Evolutionary conservation across 495 filamentous ascomycete species (phyloP).

Genomic region (Penicillium salamii): DNA sequence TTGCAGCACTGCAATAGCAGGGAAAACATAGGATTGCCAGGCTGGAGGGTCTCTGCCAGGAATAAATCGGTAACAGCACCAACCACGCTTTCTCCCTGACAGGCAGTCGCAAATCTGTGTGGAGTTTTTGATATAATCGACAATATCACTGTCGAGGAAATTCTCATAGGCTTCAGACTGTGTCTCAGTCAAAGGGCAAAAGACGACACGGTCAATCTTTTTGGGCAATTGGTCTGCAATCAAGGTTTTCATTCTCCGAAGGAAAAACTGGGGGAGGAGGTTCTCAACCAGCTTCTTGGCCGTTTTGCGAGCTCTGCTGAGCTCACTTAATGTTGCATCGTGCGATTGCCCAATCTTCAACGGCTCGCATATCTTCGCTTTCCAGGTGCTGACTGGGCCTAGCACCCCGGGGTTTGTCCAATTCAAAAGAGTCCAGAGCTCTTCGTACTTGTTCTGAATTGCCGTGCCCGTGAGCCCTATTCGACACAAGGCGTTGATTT

Average conservation of each 20-base stretch:
- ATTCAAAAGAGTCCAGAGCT: conserved; percentile 94
- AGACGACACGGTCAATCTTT: conserved; percentile 91
- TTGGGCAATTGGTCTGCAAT: conserved; percentile 95
- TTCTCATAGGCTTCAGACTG: conserved; percentile 85
- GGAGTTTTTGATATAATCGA: conserved; percentile 65
- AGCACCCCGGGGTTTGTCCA: conserved; percentile 93
- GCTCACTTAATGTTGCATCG: conserved; percentile 81
- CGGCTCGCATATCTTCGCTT: conserved; percentile 69
- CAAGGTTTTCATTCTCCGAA: conserved; percentile 88
- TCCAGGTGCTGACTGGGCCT: conserved; percentile 78
- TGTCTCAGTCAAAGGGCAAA: conserved; percentile 82
- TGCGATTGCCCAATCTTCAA: conserved; percentile 87
- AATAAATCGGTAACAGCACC: conserved; percentile 70
- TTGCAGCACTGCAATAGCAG: conserved; percentile 74
- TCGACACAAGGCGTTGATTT: conserved; percentile 86
- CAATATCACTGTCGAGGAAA: conserved; percentile 67
- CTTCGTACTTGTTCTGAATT: conserved; percentile 97
- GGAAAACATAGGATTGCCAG: conserved; percentile 84
- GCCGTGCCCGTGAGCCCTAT: conserved; percentile 95
- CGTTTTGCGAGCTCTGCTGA: conserved; percentile 76
- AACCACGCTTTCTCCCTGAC: conserved; percentile 69
- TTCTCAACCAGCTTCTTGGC: conserved; percentile 85
- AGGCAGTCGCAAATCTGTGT: conserved; percentile 69
- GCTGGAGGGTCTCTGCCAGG: conserved; percentile 46
- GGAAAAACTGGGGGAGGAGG: conserved; percentile 86